phyloP scores from a whole-genome alignment of 1,284 basidiomycete species.

The Ganoderma multipileum region DNA sequence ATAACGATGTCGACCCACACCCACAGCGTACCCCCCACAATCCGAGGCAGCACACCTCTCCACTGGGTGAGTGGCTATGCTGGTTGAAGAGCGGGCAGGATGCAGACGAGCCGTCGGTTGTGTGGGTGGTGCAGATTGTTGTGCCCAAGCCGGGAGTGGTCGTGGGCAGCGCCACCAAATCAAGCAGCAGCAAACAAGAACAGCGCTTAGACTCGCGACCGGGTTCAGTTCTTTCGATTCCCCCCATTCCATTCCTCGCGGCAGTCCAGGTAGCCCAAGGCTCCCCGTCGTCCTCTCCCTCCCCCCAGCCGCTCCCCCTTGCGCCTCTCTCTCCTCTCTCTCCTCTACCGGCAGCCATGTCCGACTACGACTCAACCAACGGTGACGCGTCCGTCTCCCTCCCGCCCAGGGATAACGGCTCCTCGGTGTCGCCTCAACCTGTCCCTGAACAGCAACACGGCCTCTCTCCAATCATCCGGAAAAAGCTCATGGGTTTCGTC shows the following conservation, averaged over 20 bases:
- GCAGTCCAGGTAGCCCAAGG: conserved; percentile 40
- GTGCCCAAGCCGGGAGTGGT: conserved; percentile 38
- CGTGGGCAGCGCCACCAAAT: conserved; percentile 36
- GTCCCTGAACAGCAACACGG: conserved; percentile 44
- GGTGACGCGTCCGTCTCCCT: conserved; percentile 58
- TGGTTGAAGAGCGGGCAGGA: conserved; percentile 10
- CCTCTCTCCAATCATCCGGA: conserved; percentile 76
- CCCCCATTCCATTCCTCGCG: conserved; percentile 47
- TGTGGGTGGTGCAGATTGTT: conserved; percentile 30
- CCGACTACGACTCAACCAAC: conserved; percentile 73
- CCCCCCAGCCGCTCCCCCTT: conserved; percentile 34
- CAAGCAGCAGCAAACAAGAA: conserved; percentile 40
- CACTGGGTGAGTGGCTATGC: conserved; percentile 29
- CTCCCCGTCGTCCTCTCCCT: conserved; percentile 29
- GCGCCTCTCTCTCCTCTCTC: conserved; percentile 27
- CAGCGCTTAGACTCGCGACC: conserved; percentile 44
- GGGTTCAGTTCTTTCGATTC: conserved; percentile 60
- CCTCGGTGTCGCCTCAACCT: conserved; percentile 60
- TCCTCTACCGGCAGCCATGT: conserved; percentile 54
- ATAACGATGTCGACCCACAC: conserved; percentile 29
- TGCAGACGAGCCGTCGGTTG: conserved; percentile 7
- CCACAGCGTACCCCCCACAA: conserved; percentile 26
- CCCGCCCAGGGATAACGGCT: conserved; percentile 58
- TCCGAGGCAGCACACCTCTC: conserved; percentile 27
- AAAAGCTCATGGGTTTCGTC: conserved; percentile 93